Conservation (phyloP, 2,329 filamentous ascomycete genomes). For the Pseudocercospora eumusae region DNA sequence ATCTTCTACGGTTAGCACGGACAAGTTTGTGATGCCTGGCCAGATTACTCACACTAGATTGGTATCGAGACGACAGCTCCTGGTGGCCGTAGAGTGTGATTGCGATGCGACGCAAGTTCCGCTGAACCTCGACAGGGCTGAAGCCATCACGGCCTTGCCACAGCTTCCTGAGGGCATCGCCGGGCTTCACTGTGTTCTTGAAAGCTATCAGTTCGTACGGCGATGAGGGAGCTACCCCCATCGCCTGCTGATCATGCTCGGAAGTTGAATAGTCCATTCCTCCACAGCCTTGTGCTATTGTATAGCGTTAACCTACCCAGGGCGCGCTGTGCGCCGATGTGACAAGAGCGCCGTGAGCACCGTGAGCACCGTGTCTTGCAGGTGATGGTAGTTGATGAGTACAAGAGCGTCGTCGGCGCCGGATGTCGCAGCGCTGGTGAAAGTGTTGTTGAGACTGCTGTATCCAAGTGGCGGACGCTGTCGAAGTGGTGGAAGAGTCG, state of each 20-base stretch:
- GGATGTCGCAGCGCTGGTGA: background rate
- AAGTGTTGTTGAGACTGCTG: background rate
- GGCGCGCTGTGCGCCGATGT: background rate
- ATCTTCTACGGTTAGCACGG: background rate
- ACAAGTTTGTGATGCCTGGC: background rate
- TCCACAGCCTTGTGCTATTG: background rate
- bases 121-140: background rate
- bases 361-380: background rate
- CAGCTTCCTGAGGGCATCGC: background rate
- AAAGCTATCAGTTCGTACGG: constrained; percentile 1
- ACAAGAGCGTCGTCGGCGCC: background rate
- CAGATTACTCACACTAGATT: background rate
- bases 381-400: background rate
- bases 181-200: background rate
- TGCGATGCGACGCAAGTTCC: background rate
- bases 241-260: background rate
- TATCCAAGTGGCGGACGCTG: background rate
- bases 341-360: background rate
- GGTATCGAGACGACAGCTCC: background rate
- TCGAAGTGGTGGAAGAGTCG: background rate
- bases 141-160: background rate
- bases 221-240: background rate
- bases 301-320: background rate
- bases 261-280: background rate
- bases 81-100: constrained; percentile 6